Conservation (phyloP, 2,329 filamentous ascomycete species). For the Fusarium lyarnte region DNA sequence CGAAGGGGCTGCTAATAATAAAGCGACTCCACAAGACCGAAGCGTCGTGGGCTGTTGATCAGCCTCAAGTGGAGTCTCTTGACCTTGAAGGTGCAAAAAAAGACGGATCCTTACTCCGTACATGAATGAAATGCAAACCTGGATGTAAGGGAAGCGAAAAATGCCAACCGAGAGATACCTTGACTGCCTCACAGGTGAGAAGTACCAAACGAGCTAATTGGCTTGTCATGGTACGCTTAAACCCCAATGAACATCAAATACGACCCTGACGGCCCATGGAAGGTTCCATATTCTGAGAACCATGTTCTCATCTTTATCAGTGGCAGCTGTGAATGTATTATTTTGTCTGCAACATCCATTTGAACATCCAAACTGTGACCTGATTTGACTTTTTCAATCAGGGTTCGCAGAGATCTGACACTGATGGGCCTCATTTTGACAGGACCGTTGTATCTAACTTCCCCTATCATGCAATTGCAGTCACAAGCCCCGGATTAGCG, state of each 20-base stretch:
- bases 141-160: constrained; percentile 2
- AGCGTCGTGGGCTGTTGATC: constrained; percentile 23
- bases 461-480: constrained; percentile 25
- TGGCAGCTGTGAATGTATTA: background rate
- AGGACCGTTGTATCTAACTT: constrained; percentile 4
- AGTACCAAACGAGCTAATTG: constrained; percentile 5
- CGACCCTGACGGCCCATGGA: background rate
- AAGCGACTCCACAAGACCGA: constrained; percentile 15
- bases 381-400: background rate
- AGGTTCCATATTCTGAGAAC: background rate
- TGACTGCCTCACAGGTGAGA: constrained; percentile 5
- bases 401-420: constrained; percentile 4
- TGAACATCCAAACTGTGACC: background rate
- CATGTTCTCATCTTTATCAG: background rate
- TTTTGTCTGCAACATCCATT: background rate
- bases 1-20: background rate
- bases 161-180: background rate
- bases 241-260: constrained; percentile 3
- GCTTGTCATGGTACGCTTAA: background rate
- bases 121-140: constrained; percentile 7
- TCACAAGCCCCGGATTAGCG: constrained; percentile 19
- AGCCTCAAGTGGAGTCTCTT: constrained; percentile 38
- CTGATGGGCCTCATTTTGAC: constrained; percentile 12
- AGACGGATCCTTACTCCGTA: constrained; percentile 19
- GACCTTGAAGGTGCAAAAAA: constrained; percentile 17